Evolutionary conservation across 176 grass and related monocot genomes (phyloP).

Genomic region (Oryza meyeriana): DNA sequence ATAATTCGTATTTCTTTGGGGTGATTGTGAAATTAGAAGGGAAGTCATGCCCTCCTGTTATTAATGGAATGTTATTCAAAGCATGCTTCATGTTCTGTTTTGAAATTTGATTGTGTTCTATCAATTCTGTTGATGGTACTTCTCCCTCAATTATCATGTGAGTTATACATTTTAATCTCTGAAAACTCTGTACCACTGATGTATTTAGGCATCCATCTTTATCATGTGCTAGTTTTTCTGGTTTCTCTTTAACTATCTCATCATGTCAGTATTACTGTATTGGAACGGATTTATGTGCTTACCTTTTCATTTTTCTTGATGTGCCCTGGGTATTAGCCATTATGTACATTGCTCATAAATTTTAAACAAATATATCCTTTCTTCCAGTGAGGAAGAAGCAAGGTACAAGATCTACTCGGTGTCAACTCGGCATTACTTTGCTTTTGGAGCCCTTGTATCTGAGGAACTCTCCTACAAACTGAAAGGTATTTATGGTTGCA

Average conservation of each 20-base stretch:
- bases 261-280: not conserved
- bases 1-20: no score
- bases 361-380: not conserved
- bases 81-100: not conserved
- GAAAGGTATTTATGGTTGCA: slow-evolving; percentile 44
- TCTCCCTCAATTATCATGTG: not conserved
- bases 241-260: not conserved
- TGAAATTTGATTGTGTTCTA: not conserved
- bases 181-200: not conserved
- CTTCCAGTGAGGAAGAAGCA: slow-evolving; percentile 75
- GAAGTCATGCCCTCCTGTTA: not conserved
- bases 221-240: not conserved
- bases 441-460: slow-evolving; percentile 79
- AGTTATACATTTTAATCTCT: not conserved
- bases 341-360: not conserved
- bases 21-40: no score
- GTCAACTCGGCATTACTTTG: slow-evolving; percentile 88
- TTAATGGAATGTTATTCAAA: not conserved
- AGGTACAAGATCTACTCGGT: slow-evolving; percentile 87
- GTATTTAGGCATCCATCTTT: not conserved
- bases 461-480: slow-evolving; percentile 83
- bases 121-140: not conserved
- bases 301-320: slow-evolving; percentile 7
- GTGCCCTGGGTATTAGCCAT: not conserved
- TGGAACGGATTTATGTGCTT: not conserved